These are phyloP conservation scores for Lenwebbia sp. DNA, from an alignment of 345 rosid species.

Conservation along the genomic window DNA sequence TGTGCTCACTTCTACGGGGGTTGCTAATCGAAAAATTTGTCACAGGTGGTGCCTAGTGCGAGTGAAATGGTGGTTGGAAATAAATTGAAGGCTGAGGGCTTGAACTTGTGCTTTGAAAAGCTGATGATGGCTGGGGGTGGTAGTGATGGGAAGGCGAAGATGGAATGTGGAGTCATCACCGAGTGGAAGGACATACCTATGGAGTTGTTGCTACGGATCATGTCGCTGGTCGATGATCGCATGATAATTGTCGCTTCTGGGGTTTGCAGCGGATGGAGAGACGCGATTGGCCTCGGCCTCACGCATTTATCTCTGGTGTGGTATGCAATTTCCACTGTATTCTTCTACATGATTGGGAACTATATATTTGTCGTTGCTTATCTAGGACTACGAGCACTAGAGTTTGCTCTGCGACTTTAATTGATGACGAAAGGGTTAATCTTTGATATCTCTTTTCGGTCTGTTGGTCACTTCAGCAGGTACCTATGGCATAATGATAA, in stretches of 20 bases:
- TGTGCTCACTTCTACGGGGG: background rate
- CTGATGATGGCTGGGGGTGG: constrained; percentile 31
- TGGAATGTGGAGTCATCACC: constrained; percentile 40
- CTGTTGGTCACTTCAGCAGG: background rate
- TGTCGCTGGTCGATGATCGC: constrained; percentile 72
- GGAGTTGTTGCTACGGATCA: constrained; percentile 65
- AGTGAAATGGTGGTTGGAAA: constrained; percentile 23
- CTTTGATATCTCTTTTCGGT: background rate
- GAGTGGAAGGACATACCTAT: constrained; percentile 91
- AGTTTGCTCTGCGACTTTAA: background rate
- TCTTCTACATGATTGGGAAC: background rate
- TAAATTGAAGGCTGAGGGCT: constrained; percentile 27
- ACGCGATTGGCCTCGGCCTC: constrained; percentile 67
- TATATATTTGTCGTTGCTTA: background rate
- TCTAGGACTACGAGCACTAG: background rate
- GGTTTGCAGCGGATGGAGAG: constrained; percentile 93
- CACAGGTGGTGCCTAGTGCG: constrained; percentile 10
- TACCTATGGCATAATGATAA: background rate
- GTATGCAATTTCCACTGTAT: constrained; percentile 19
- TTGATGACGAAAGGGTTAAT: background rate
- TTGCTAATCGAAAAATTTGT: background rate
- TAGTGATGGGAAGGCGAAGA: constrained; percentile 10
- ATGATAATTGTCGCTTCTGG: constrained; percentile 70
- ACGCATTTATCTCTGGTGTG: constrained; percentile 73
- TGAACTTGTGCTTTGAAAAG: constrained; percentile 53